These are phyloP conservation scores for Bipolaris oryzae DNA, from an alignment of 2,329 filamentous ascomycete genomes.

Conservation along the genomic window DNA sequence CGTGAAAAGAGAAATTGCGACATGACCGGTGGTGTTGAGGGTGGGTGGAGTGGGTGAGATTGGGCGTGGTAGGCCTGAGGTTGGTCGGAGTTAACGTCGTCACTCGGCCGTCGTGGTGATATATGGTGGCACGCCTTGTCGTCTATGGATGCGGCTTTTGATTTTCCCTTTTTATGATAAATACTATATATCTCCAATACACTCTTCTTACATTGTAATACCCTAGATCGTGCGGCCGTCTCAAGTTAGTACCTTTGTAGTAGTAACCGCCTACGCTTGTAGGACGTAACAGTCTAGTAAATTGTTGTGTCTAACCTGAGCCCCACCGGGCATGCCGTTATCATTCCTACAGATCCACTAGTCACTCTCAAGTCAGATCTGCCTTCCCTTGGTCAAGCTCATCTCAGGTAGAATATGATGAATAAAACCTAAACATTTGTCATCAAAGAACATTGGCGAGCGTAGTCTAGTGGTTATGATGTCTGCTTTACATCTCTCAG, in stretches of 20 bases:
- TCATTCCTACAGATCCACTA: too few species aligned
- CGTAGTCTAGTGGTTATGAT: constrained; percentile 46
- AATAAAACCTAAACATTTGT: not conserved
- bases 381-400: not conserved
- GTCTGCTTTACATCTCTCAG: constrained; percentile 45
- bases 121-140: not conserved
- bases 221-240: too few species aligned
- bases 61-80: constrained; percentile 23
- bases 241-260: too few species aligned
- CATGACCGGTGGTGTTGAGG: constrained; percentile 18
- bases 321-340: too few species aligned
- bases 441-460: constrained; percentile 12
- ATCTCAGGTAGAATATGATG: not conserved
- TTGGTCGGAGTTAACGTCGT: constrained; percentile 19
- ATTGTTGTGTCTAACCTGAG: too few species aligned
- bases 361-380: not conserved
- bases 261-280: too few species aligned
- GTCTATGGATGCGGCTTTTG: not conserved
- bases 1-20: constrained; percentile 23
- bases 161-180: not conserved
- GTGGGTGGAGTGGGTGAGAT: constrained; percentile 10
- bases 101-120: constrained; percentile 2
- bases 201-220: too few species aligned
- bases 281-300: too few species aligned
- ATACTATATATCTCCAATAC: not conserved